phyloP scores from a whole-genome alignment of 1,284 basidiomycete genomes.

The Lentinula novae-zelandiae region DNA sequence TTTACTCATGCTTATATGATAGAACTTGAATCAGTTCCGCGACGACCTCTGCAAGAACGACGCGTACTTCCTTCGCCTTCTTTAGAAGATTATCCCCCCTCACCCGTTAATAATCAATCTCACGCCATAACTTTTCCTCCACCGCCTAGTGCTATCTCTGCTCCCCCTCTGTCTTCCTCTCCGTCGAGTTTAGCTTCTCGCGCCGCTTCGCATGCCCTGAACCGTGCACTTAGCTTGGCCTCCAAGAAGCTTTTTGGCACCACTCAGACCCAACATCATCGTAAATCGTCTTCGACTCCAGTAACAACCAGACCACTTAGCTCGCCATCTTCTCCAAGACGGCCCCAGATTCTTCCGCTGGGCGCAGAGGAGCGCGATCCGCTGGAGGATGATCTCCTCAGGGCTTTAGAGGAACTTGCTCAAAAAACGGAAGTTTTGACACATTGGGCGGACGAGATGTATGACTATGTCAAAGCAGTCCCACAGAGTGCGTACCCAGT shows the following conservation, averaged over 20 bases:
- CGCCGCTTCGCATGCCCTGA: constrained; percentile 68
- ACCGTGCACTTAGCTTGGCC: constrained; percentile 84
- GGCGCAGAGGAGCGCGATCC: constrained; percentile 57
- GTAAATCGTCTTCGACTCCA: not conserved
- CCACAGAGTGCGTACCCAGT: constrained; percentile 62
- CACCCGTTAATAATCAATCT: constrained; percentile 25
- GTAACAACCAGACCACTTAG: constrained; percentile 31
- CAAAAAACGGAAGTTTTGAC: constrained; percentile 94
- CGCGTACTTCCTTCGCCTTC: constrained; percentile 42
- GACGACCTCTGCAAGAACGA: constrained; percentile 54
- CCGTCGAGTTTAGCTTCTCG: constrained; percentile 59
- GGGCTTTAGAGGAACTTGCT: constrained; percentile 79
- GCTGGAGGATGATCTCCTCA: constrained; percentile 77
- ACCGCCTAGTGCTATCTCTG: constrained; percentile 41
- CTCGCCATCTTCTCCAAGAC: constrained; percentile 47
- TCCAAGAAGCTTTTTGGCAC: constrained; percentile 89
- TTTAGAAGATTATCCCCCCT: constrained; percentile 30
- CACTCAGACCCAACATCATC: not conserved
- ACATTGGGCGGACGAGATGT: constrained; percentile 92
- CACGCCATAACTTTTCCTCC: constrained; percentile 61
- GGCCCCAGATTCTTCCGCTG: constrained; percentile 44
- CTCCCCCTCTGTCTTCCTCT: constrained; percentile 56
- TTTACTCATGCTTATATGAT: constrained; percentile 8
- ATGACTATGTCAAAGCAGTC: constrained; percentile 75
- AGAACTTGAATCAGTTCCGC: constrained; percentile 65